Conservation (phyloP, 1,284 basidiomycete genomes). For the Athelia sp. region DNA sequence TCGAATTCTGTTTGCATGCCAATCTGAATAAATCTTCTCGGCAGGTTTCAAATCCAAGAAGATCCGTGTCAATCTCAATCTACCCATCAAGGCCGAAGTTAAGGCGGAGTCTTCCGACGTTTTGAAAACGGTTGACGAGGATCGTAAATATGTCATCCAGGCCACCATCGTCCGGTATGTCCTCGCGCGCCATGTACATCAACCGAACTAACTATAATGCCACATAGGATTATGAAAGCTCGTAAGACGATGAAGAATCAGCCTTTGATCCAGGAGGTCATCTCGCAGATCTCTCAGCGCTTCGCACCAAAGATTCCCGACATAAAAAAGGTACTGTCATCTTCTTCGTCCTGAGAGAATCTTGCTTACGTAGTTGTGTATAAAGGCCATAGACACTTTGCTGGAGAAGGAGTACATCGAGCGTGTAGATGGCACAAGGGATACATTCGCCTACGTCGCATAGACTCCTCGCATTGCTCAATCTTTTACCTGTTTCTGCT, state of each 20-base stretch:
- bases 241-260: conserved; percentile 98
- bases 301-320: conserved; percentile 90
- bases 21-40: conserved; percentile 1
- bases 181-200: background rate
- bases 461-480: conserved; percentile 19
- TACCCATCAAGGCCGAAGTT: conserved; percentile 91
- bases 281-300: conserved; percentile 84
- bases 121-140: conserved; percentile 94
- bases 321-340: conserved; percentile 71
- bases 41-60: conserved; percentile 96
- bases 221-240: conserved; percentile 89
- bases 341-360: conserved; percentile 2
- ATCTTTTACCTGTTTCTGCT: background rate
- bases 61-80: conserved; percentile 91
- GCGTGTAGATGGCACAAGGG: conserved; percentile 78
- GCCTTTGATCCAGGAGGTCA: conserved; percentile 90
- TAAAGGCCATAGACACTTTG: conserved; percentile 91
- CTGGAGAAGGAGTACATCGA: conserved; percentile 99
- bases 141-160: conserved; percentile 95
- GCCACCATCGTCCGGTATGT: conserved; percentile 92
- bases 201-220: background rate
- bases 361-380: conserved; percentile 2
- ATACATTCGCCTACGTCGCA: conserved; percentile 77
- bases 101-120: conserved; percentile 92
- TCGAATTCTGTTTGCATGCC: too few species aligned